Conservation (phyloP, 2,329 filamentous ascomycete species). For the Claviceps africana region DNA sequence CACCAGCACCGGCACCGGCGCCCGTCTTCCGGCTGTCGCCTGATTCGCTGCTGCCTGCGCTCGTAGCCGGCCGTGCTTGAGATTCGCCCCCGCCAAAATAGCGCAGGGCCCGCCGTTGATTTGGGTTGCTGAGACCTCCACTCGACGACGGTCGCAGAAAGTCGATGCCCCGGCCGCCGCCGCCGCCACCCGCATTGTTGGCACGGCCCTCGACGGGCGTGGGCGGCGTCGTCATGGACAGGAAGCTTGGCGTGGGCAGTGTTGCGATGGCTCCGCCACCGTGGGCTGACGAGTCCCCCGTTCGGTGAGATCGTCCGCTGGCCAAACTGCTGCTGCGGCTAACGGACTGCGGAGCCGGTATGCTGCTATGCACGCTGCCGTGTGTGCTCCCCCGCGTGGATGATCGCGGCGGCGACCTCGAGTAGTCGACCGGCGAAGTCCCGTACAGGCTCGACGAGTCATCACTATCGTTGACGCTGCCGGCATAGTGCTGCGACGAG, state of each 20-base stretch:
- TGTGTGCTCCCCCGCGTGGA: conserved; percentile 31
- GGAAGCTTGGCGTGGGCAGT: conserved; percentile 23
- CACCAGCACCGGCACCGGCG: too few species aligned
- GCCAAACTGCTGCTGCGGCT: conserved; percentile 42
- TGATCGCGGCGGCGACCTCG: conserved; percentile 42
- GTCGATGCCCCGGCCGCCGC: conserved; percentile 16
- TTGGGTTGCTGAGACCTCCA: conserved; percentile 14
- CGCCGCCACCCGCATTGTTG: conserved; percentile 13
- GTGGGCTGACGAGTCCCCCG: conserved; percentile 16
- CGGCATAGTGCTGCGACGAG: conserved; percentile 23
- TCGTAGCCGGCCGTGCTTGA: conserved; percentile 18
- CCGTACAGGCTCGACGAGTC: conserved; percentile 43
- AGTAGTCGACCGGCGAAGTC: conserved; percentile 41
- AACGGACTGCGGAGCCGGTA: conserved; percentile 27
- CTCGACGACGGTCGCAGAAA: conserved; percentile 20
- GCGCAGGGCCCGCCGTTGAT: conserved; percentile 9
- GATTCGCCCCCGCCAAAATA: conserved; percentile 9
- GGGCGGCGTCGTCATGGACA: conserved; percentile 32
- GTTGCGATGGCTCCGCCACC: conserved; percentile 15
- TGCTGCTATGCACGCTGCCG: conserved; percentile 33
- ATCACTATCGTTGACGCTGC: conserved; percentile 37
- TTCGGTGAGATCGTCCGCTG: conserved; percentile 29
- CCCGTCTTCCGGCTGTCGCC: conserved; percentile 1
- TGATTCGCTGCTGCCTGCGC: conserved; percentile 15
- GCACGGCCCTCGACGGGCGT: conserved; percentile 22